A percentile compares a stretch with the other conserved stretches of the same genome.
Evolutionary conservation across 1,284 basidiomycete species (phyloP).

Genomic region (Peniophora sp.): DNA sequence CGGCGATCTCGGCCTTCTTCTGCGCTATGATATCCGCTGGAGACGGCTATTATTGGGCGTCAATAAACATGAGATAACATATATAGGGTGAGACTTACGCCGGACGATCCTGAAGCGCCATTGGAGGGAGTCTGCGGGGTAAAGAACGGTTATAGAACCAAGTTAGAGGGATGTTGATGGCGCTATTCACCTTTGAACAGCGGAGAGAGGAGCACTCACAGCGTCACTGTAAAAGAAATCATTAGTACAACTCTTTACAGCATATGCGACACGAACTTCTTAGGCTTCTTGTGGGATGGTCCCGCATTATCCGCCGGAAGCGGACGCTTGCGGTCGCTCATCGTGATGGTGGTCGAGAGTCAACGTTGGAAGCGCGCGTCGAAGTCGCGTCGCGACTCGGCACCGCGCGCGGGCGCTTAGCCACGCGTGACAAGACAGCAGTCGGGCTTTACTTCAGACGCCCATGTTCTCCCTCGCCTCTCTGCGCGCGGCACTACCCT

Average conservation of each 20-base stretch:
- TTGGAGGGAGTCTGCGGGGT: conserved; percentile 46
- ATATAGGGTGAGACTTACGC: conserved; percentile 7
- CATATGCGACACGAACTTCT: conserved; percentile 42
- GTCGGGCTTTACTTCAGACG: background rate
- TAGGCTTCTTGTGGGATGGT: conserved; percentile 52
- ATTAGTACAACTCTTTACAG: conserved; percentile 2
- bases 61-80: background rate
- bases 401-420: background rate
- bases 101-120: conserved; percentile 21
- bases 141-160: conserved; percentile 62
- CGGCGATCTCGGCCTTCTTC: conserved; percentile 79
- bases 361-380: background rate
- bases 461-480: background rate
- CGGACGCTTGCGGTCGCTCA: conserved; percentile 19
- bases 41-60: conserved; percentile 28
- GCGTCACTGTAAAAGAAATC: conserved; percentile 32
- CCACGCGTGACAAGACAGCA: conserved; percentile 6
- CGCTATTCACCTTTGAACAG: conserved; percentile 64
- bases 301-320: conserved; percentile 38
- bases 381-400: background rate
- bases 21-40: conserved; percentile 63
- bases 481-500: conserved; percentile 1
- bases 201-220: conserved; percentile 50
- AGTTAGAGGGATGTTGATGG: conserved; percentile 41
- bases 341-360: background rate